These are phyloP conservation scores for Aphanomyces euteiches DNA, from an alignment of 352 stramenopile species.

Conservation along the genomic window DNA sequence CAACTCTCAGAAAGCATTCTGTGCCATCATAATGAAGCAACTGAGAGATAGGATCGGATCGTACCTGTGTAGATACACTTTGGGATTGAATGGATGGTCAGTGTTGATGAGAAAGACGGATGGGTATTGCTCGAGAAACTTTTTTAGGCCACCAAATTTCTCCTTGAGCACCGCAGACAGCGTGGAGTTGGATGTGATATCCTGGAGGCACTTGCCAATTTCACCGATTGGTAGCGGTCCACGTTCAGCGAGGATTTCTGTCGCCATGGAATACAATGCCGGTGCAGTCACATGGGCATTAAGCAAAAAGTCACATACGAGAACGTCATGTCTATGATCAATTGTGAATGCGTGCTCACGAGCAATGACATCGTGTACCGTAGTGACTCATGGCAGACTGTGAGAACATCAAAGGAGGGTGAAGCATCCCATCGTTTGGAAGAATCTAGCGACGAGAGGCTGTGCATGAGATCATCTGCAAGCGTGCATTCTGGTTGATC, in stretches of 20 bases:
- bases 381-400: slow-evolving; percentile 4
- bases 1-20: slow-evolving; percentile 18
- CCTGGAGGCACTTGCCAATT: slow-evolving; percentile 46
- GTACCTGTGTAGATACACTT: slow-evolving; percentile 39
- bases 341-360: no score
- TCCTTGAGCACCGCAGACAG: slow-evolving; percentile 41
- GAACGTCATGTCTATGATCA: slow-evolving; percentile 32
- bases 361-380: slow-evolving; percentile 9
- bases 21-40: not conserved
- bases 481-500: slow-evolving; percentile 4
- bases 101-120: slow-evolving; percentile 40
- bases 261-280: slow-evolving; percentile 36
- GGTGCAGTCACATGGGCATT: slow-evolving; percentile 38
- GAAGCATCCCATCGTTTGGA: not conserved
- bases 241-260: slow-evolving; percentile 36
- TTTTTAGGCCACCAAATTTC: slow-evolving; percentile 47
- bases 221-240: slow-evolving; percentile 43
- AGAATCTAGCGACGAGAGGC: not conserved
- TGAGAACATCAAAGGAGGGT: not conserved
- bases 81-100: slow-evolving; percentile 49
- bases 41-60: not conserved
- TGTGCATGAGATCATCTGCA: slow-evolving; percentile 12
- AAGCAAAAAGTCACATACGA: slow-evolving; percentile 43
- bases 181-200: slow-evolving; percentile 36
- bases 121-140: slow-evolving; percentile 45